Evolutionary conservation across 2,329 filamentous ascomycete species (phyloP), one percentile per base, ranked within the genome.

Genomic region (Fusarium sp.): DNA sequence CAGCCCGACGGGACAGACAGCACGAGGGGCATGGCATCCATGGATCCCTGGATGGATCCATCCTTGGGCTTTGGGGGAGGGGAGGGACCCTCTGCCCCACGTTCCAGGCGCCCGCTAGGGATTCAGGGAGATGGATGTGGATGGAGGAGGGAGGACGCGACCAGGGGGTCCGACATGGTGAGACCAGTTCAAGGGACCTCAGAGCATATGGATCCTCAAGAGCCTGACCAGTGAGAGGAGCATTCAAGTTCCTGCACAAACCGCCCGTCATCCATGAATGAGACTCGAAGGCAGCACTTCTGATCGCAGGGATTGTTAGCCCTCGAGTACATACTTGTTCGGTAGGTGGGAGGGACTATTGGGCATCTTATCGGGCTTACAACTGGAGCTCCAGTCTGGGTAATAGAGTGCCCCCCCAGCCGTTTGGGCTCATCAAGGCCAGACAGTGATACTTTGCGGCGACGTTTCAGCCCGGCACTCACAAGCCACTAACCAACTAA

Each of bases 381-480:
- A 43, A 43, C 57, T 43, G 38, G 25, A 43, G 11, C 33, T 30
- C 43, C 50, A 30, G 10, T 30, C 47, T 52, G 15, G 47, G 47
- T 17, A 27, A 32, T n/a, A n/a, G 47, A 52, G 47, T 8, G 45
- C 22, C 45, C 22, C 45, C 47, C 47, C 47, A 52, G 47, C 47
- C 25, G 35, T 33, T 61, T 45, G 20, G 38, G 20, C 58, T 61
- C 58, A 35, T 61, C 58, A 61, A 61, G 58, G 20, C 58, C 58
- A 61, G 30, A 61, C 50, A 71, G 33, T 25, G 37, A 62, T 74
- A 68, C 67, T 64, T 73, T 65, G 66, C 63, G 66, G 33, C 40
- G 56, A 63, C 71, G 71, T 74, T 74, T 74, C 71, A 74, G 71
- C 71, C 71, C 65, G 61, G 71, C 65, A 74, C 65, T 72, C 68